Evolutionary conservation across 805 yeast species (phyloP).

Genomic region (Suhomyces sp.): DNA sequence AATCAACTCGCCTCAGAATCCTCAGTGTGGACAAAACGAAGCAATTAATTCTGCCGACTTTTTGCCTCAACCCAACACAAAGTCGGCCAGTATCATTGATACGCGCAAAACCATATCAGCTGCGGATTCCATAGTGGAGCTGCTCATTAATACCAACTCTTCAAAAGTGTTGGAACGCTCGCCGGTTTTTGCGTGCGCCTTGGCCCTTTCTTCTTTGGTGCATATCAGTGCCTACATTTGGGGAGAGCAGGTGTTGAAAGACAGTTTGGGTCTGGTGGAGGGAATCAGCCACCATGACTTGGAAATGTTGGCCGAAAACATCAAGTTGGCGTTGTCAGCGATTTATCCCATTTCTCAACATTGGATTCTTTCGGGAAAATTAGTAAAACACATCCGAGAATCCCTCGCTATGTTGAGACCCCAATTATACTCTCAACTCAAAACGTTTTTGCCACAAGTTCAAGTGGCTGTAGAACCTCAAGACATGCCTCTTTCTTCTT

Average conservation of each 20-base stretch:
- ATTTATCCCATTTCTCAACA: constrained; percentile 49
- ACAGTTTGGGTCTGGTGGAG: background rate
- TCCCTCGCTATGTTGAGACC: constrained; percentile 44
- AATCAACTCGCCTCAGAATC: constrained; percentile 40
- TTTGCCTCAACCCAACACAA: constrained; percentile 23
- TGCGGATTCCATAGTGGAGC: constrained; percentile 47
- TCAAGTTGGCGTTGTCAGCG: constrained; percentile 48
- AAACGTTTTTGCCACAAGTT: constrained; percentile 25
- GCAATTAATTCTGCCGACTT: constrained; percentile 17
- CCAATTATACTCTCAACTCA: constrained; percentile 34
- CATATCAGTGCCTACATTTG: constrained; percentile 53
- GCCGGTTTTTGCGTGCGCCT: constrained; percentile 51
- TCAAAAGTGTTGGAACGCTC: constrained; percentile 43
- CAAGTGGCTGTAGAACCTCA: constrained; percentile 8
- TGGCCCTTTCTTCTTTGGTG: constrained; percentile 51
- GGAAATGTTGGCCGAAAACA: constrained; percentile 45
- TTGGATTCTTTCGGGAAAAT: constrained; percentile 48
- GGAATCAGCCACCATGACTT: constrained; percentile 21
- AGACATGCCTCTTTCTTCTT: background rate
- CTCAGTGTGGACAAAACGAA: constrained; percentile 26
- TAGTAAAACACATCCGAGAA: constrained; percentile 46
- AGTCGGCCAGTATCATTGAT: constrained; percentile 44
- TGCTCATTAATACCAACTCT: constrained; percentile 48
- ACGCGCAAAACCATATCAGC: constrained; percentile 55
- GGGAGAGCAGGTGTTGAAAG: constrained; percentile 40